phyloP scores from a whole-genome alignment of 495 filamentous ascomycete genomes.

The Daldinia childiae region DNA sequence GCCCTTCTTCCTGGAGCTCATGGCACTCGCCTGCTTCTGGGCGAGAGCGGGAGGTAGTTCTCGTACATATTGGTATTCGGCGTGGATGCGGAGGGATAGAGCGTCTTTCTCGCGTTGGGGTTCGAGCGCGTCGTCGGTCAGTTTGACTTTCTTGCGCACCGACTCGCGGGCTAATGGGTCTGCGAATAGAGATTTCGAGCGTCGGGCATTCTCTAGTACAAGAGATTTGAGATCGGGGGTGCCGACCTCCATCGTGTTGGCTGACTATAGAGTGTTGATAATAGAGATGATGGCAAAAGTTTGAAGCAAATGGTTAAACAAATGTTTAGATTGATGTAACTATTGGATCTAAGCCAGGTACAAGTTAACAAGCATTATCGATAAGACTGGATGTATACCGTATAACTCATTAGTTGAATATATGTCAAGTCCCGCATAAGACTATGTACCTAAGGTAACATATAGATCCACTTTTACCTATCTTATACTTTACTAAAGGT shows the following conservation, averaged over 20 bases:
- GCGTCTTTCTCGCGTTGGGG: conserved; percentile 52
- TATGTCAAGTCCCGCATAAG: too few species aligned
- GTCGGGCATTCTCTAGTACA: conserved; percentile 54
- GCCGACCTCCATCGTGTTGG: conserved; percentile 39
- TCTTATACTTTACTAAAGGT: background rate
- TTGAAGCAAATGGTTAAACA: background rate
- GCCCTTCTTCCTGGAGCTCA: conserved; percentile 57
- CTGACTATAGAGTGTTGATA: background rate
- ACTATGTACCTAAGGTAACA: too few species aligned
- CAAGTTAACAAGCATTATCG: background rate
- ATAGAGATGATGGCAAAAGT: background rate
- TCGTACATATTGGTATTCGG: conserved; percentile 84
- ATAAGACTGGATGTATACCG: background rate
- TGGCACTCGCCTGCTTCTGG: conserved; percentile 74
- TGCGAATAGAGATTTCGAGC: conserved; percentile 53
- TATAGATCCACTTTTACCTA: background rate
- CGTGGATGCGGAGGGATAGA: conserved; percentile 58
- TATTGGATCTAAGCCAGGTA: background rate
- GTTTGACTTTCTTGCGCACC: conserved; percentile 54
- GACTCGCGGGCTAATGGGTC: conserved; percentile 40
- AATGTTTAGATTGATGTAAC: background rate
- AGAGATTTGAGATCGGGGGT: conserved; percentile 48
- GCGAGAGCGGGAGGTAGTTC: conserved; percentile 86
- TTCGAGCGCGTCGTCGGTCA: conserved; percentile 50
- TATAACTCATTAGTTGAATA: background rate